Conservation (phyloP, 495 filamentous ascomycete species). For the Xylaria telfairii region DNA sequence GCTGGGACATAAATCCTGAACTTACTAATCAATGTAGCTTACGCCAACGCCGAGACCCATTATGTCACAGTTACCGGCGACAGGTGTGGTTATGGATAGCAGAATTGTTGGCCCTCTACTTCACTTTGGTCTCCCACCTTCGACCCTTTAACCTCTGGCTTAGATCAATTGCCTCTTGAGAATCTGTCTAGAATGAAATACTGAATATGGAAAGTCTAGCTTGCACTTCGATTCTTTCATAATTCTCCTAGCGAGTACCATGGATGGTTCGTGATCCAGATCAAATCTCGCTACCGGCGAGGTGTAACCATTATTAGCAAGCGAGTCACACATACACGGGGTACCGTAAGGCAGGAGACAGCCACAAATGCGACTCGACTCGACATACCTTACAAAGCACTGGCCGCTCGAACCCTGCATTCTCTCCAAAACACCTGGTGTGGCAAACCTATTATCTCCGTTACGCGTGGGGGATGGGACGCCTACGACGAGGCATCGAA, state of each 20-base stretch:
- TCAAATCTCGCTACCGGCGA: slow-evolving; percentile 2
- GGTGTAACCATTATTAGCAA: not conserved
- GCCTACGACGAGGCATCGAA: too few relatives aligned
- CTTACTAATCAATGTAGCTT: not conserved
- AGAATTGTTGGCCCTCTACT: not conserved
- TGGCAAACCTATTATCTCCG: not conserved
- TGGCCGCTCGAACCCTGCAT: not conserved
- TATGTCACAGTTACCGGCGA: not conserved
- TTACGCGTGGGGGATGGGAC: not conserved
- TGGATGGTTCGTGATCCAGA: not conserved
- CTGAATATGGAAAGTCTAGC: not conserved
- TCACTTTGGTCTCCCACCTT: not conserved
- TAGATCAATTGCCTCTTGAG: not conserved
- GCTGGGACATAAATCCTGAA: not conserved
- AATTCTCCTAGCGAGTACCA: not conserved
- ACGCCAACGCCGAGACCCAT: not conserved
- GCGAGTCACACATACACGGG: not conserved
- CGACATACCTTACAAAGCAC: not conserved
- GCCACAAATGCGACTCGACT: not conserved
- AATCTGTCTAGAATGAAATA: not conserved
- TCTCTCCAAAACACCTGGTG: not conserved
- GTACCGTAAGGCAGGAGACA: not conserved
- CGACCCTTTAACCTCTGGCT: not conserved
- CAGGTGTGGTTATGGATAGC: not conserved
- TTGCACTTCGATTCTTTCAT: not conserved